phyloP scores from a whole-genome alignment of 345 rosid genomes.

The Geranium brycei region DNA sequence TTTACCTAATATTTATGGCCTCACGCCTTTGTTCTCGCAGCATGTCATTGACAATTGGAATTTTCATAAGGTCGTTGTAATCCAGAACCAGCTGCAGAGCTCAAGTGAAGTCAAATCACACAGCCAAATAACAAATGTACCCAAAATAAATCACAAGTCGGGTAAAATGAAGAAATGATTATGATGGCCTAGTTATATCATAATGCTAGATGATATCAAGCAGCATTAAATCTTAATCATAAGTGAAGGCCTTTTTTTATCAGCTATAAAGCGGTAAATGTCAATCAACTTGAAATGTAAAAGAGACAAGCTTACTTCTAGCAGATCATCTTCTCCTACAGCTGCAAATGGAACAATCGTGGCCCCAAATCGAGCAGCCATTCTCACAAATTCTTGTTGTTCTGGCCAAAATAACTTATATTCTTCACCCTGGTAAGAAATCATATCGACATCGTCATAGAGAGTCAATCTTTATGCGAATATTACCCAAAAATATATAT shows the following conservation, averaged over 20 bases:
- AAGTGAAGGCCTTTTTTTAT: too few species aligned
- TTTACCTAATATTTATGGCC: constrained; percentile 20
- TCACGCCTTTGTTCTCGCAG: constrained; percentile 10
- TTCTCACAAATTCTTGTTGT: constrained; percentile 60
- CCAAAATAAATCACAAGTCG: too few species aligned
- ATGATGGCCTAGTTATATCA: too few species aligned
- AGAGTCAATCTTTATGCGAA: background rate
- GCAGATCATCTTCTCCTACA: constrained; percentile 71
- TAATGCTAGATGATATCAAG: too few species aligned
- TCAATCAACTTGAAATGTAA: too few species aligned
- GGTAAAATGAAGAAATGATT: too few species aligned
- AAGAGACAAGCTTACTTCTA: constrained; percentile 29
- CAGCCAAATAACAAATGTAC: background rate
- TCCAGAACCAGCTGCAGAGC: constrained; percentile 21
- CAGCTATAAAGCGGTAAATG: too few species aligned
- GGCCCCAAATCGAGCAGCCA: constrained; percentile 73
- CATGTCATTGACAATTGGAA: constrained; percentile 23
- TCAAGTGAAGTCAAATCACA: constrained; percentile 3
- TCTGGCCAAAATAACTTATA: constrained; percentile 74
- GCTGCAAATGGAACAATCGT: constrained; percentile 62
- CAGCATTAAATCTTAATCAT: too few species aligned
- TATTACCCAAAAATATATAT: background rate
- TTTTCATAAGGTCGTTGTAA: constrained; percentile 34
- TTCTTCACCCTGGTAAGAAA: constrained; percentile 47
- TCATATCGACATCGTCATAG: background rate